Evolutionary conservation across 1,284 basidiomycete genomes (phyloP).

Genomic region (Pseudozyma hubeiensis): DNA sequence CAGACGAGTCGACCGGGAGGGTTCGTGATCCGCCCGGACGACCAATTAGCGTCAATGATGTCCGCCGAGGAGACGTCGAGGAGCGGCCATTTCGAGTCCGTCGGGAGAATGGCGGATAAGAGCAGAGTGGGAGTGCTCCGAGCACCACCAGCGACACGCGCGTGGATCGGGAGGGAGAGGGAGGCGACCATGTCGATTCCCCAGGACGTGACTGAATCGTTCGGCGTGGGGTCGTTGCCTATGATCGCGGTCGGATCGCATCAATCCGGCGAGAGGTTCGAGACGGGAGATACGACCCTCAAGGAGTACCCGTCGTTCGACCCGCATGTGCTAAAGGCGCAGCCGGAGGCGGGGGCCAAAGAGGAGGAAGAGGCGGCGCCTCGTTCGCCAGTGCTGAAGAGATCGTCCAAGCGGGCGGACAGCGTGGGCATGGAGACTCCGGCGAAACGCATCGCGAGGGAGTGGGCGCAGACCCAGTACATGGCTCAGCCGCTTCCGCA

Average conservation of each 20-base stretch:
- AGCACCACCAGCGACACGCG: constrained; percentile 1
- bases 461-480: constrained; percentile 45
- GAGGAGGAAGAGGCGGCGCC: neutral
- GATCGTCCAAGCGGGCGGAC: constrained; percentile 13
- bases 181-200: constrained; percentile 42
- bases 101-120: neutral
- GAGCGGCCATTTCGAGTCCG: neutral
- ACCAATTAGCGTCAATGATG: constrained; percentile 18
- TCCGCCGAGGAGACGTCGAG: constrained; percentile 21
- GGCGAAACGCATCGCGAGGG: constrained; percentile 38
- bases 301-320: constrained; percentile 33
- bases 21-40: constrained; percentile 36
- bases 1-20: constrained; percentile 20
- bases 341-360: neutral
- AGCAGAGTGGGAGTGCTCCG: neutral
- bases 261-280: constrained; percentile 7
- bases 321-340: constrained; percentile 6
- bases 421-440: constrained; percentile 16
- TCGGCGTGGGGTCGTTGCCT: constrained; percentile 23
- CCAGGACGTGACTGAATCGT: constrained; percentile 45
- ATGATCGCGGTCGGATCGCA: constrained; percentile 8
- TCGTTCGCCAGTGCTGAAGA: constrained; percentile 17
- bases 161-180: constrained; percentile 15
- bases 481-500: constrained; percentile 12
- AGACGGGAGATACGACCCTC: constrained; percentile 15